Base-by-base conservation (phyloP, 2,329 filamentous ascomycete genomes). In the Lachnellula willkommii region DNA sequence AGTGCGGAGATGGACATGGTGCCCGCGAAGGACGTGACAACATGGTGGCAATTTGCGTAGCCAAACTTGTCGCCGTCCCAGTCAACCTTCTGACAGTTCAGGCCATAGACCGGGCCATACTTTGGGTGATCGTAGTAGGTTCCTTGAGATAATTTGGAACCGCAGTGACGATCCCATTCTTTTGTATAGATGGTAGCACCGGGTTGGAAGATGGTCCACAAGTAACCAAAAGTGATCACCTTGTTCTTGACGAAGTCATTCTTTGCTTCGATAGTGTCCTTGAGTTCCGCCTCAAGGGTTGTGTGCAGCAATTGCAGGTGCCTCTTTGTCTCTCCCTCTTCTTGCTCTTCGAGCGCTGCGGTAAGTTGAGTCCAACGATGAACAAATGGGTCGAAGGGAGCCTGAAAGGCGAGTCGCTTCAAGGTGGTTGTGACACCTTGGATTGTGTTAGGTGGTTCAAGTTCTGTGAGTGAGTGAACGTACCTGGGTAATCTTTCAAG, bases 301-400 rank as follows among this genome's bases (percentile, higher is more conserved):
- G 71, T 70, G 58, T 74, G 71, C 9, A 84, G 67, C 0, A 83
- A 64, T 6, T 71, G 63, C 2, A 81, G 64, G 60, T 83, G 78
- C 32, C 74, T 69, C 47, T 73, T 76, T 2, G 76, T 77, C 17
- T 66, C 69, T 3, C 68, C 63, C 15, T 82, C 77, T 1, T 71
- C 65, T 7, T 73, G 63, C 35, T 74, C 72, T 9, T 76, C 65
- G 45, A 74, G 70, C 24, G 75, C 73, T 4, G 71, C 66, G 9
- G 67, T 62, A 39, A 84, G 74, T 6, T 72, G 64, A 1, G 75
- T 71, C 83, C 84, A 89, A 35, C 85, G 78, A 68, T 89, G 84
- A 42, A 88, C 80, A 49, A 89, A 81, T 0, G 82, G 80, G 61
- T 80, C 73, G 58, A 88, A 88, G 0, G 82, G 82, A 0, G 77